Percentiles rank a stretch among this genome's conserved stretches.
phyloP scores from a whole-genome alignment of 2,329 filamentous ascomycete genomes.

The Calonectria honghensis region DNA sequence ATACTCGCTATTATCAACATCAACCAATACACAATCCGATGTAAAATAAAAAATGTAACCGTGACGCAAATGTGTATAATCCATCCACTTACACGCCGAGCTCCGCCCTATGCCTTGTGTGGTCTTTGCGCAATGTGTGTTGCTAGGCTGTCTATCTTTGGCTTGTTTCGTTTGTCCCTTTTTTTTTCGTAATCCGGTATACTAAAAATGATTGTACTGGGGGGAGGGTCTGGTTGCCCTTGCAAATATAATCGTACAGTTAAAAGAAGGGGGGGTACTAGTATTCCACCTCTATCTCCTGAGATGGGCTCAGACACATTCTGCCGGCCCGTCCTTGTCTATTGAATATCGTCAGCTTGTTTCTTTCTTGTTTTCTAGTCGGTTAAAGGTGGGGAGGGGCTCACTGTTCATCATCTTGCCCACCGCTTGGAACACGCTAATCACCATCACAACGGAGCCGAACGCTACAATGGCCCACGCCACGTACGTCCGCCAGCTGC shows the following conservation, averaged over 20 bases:
- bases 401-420: slow-evolving; percentile 77
- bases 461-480: slow-evolving; percentile 85
- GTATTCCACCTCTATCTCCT: slow-evolving; percentile 12
- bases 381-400: too few relatives aligned
- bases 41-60: slow-evolving; percentile 13
- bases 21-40: neutral
- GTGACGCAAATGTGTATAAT: slow-evolving; percentile 2
- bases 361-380: neutral
- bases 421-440: slow-evolving; percentile 84
- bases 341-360: slow-evolving; percentile 42
- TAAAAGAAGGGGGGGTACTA: neutral
- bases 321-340: slow-evolving; percentile 54
- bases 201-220: slow-evolving; percentile 24
- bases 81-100: slow-evolving; percentile 34
- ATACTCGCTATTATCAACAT: slow-evolving; percentile 29
- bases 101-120: slow-evolving; percentile 26
- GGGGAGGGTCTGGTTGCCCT: slow-evolving; percentile 7
- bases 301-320: slow-evolving; percentile 47
- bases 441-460: slow-evolving; percentile 86
- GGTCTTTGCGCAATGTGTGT: slow-evolving; percentile 22
- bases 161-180: slow-evolving; percentile 5
- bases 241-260: slow-evolving; percentile 39
- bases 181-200: neutral
- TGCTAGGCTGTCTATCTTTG: slow-evolving; percentile 21
- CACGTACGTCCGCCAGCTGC: slow-evolving; percentile 83